These are phyloP conservation scores for Tanacetum coccineum DNA, from an alignment of 129 eudicot genomes.

Conservation along the genomic window DNA sequence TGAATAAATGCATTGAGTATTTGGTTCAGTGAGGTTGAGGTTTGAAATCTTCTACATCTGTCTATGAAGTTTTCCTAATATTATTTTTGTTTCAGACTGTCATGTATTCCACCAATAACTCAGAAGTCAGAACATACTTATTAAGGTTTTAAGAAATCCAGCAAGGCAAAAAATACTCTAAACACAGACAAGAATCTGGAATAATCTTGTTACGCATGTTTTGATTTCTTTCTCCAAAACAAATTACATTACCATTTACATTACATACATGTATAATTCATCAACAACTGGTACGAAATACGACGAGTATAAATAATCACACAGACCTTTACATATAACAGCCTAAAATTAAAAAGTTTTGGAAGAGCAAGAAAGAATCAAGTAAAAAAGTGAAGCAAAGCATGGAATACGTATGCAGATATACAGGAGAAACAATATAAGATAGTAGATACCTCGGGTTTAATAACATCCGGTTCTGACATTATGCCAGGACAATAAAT, in stretches of 20 bases:
- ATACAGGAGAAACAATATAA: constrained; percentile 1
- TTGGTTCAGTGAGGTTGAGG: too few species aligned
- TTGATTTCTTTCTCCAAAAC: not conserved
- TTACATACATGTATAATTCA: not conserved
- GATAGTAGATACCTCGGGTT: constrained; percentile 47
- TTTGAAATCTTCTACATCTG: constrained; percentile 4
- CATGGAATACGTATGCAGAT: constrained; percentile 8
- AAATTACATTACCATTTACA: not conserved
- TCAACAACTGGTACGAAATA: constrained; percentile 11
- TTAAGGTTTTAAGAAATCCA: not conserved
- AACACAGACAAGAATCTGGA: not conserved
- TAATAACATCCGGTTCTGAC: constrained; percentile 45
- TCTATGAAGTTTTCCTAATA: not conserved
- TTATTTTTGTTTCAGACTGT: not conserved
- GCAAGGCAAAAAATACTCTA: not conserved
- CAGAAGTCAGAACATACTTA: not conserved
- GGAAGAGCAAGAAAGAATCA: not conserved
- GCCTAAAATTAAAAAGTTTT: constrained; percentile 19
- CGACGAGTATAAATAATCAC: not conserved
- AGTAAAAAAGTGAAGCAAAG: not conserved
- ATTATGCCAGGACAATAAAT: constrained; percentile 27
- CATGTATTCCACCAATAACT: constrained; percentile 1
- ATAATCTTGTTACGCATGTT: constrained; percentile 7
- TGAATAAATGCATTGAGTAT: not conserved
- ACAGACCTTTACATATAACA: not conserved